Percentiles rank a stretch among this genome's conserved stretches.
phyloP scores from a whole-genome alignment of 1,139 yeast species.

The Suhomyces kunorum region DNA sequence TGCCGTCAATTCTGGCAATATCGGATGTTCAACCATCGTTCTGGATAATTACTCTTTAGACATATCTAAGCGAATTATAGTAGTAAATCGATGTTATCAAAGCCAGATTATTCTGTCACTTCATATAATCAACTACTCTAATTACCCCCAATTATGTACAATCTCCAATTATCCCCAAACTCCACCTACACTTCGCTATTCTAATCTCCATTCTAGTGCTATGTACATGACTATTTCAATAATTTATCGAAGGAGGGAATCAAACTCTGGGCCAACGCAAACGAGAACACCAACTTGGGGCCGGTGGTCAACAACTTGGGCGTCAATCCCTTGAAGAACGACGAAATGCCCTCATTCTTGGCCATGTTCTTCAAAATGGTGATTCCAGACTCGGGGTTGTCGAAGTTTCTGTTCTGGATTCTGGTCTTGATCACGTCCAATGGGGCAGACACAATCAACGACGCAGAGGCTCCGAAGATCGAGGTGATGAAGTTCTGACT shows the following conservation, averaged over 20 bases:
- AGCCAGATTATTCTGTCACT: no score
- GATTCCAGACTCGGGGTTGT: slow-evolving; percentile 91
- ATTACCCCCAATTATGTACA: no score
- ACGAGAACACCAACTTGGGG: slow-evolving; percentile 94
- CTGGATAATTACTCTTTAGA: no score
- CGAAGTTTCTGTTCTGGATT: slow-evolving; percentile 94
- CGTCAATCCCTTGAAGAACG: slow-evolving; percentile 97
- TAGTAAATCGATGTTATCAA: no score
- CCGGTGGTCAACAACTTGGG: slow-evolving; percentile 97
- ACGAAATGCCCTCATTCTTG: slow-evolving; percentile 80
- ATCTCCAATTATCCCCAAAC: neutral
- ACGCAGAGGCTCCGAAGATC: slow-evolving; percentile 97
- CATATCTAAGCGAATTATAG: no score
- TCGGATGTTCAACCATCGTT: no score
- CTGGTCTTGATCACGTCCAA: slow-evolving; percentile 97
- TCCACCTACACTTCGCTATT: neutral
- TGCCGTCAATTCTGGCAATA: no score
- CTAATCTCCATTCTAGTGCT: slow-evolving; percentile 1
- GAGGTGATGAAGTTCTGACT: slow-evolving; percentile 91
- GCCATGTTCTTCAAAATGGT: slow-evolving; percentile 91
- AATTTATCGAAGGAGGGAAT: slow-evolving; percentile 91
- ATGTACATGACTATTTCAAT: slow-evolving; percentile 30
- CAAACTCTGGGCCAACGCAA: slow-evolving; percentile 94
- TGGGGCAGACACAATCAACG: slow-evolving; percentile 96
- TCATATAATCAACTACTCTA: no score